Percentiles rank a stretch among this genome's conserved stretches.
Conservation (phyloP, 2,329 filamentous ascomycete species). For the Fusarium illudens region DNA sequence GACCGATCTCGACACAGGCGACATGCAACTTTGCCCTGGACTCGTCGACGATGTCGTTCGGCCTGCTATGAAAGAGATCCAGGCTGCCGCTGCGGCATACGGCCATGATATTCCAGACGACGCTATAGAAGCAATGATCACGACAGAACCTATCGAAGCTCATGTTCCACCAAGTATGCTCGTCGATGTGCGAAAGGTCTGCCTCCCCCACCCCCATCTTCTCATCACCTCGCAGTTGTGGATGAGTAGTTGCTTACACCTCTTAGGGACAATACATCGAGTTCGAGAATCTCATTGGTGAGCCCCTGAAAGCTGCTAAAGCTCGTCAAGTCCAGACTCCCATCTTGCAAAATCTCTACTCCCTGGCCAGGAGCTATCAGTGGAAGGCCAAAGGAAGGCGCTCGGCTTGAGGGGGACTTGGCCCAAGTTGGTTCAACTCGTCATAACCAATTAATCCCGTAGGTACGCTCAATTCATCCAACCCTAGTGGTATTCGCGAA, state of each 20-base stretch:
- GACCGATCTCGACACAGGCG: conserved; percentile 32
- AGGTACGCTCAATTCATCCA: background rate
- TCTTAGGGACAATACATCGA: conserved; percentile 39
- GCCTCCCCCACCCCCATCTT: background rate
- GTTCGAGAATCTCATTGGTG: conserved; percentile 38
- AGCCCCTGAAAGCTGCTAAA: conserved; percentile 35
- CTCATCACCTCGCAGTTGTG: background rate
- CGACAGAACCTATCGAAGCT: conserved; percentile 35
- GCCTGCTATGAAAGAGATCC: conserved; percentile 38
- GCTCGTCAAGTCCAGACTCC: conserved; percentile 27
- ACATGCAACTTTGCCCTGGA: conserved; percentile 38
- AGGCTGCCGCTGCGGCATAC: conserved; percentile 32
- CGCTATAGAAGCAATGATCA: conserved; percentile 34
- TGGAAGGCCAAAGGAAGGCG: conserved; percentile 32
- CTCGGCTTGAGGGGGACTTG: background rate
- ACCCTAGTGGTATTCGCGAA: background rate
- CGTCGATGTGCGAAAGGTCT: conserved; percentile 35
- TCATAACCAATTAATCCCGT: background rate
- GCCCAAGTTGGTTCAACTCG: background rate
- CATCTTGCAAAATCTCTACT: conserved; percentile 31
- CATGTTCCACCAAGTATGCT: conserved; percentile 40
- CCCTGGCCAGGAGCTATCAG: conserved; percentile 32
- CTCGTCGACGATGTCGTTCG: conserved; percentile 35
- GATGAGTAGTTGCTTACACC: conserved; percentile 6
- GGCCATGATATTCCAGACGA: conserved; percentile 35